These are phyloP conservation scores for Scutellaria minor DNA, from an alignment of 257 asterid species.

Conservation along the genomic window DNA sequence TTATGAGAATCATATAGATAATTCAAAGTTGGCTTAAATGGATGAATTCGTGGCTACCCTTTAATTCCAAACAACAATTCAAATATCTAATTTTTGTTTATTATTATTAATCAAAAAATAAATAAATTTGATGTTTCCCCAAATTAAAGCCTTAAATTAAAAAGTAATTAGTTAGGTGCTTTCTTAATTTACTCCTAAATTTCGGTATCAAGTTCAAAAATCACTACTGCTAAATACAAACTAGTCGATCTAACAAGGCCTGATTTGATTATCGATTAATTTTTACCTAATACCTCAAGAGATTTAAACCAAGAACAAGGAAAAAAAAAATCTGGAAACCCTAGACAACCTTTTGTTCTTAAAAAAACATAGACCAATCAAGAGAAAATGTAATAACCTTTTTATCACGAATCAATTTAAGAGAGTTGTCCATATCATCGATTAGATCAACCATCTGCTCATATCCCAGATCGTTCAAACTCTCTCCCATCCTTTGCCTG, in stretches of 20 bases:
- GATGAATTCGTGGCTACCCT: too few relatives aligned
- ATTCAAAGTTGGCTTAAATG: too few relatives aligned
- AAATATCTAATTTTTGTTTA: too few relatives aligned
- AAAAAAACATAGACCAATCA: too few relatives aligned
- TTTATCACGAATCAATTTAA: constrained; percentile 50
- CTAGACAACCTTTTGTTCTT: constrained; percentile 15
- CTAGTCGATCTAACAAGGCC: neutral
- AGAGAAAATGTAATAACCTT: constrained; percentile 39
- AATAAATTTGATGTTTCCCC: neutral
- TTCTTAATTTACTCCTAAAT: neutral
- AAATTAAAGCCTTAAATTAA: neutral
- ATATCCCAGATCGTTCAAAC: constrained; percentile 59
- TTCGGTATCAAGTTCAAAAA: neutral
- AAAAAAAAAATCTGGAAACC: constrained; percentile 24
- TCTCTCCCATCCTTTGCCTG: constrained; percentile 66
- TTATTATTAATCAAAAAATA: too few relatives aligned
- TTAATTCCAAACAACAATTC: too few relatives aligned
- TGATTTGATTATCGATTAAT: neutral
- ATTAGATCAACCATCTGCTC: constrained; percentile 54
- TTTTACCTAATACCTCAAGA: neutral
- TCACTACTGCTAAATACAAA: neutral
- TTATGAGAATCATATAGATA: too few relatives aligned
- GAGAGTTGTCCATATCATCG: constrained; percentile 51
- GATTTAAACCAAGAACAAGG: neutral
- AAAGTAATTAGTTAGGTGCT: neutral